Base-by-base conservation (phyloP, 805 yeast species). In the Metschnikowia proteae region DNA sequence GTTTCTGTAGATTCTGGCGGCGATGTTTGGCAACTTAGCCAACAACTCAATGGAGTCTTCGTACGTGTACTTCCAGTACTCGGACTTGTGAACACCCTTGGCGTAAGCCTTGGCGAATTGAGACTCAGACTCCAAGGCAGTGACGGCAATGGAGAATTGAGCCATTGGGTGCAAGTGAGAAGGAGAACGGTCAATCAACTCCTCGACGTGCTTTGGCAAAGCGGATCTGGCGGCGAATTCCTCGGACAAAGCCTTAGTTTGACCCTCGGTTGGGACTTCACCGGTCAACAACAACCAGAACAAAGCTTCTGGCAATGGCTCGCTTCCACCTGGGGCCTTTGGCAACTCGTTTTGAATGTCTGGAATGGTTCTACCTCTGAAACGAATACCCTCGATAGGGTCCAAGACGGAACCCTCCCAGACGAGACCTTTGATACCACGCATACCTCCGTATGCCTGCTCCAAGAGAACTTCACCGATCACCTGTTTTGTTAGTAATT, bases 361-460 rank as follows among this genome's bases (percentile, higher is more conserved):
- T 56, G 82, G 77, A 57, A 86, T 86, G 50, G 91, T 82, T 65
- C 76, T 74, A 49, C 90, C 90, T 68, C 86, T 87, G 76, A 86
- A 86, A 49, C 84, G 80, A 63, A 86, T 86, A 33, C 94, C 94
- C 61, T 80, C 81, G 46, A 80, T 74, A 46, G 92, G 84, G 64
- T 86, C 92, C 57, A 86, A 80, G 39, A 80, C 82, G 10, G 91
- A 84, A 47, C 89, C 83, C 62, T 86, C 90, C 94, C 94, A 86
- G 48, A 84, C 81, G 63, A 86, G 74, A 45, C 86, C 80, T 64
- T 79, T 79, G 65, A 82, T 77, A 46, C 91, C 91, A 64, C 92
- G 78, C 92, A 86, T 86, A 53, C 94, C 92, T 57, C 91, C 91
- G 61, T 73, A 73, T 11, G 64, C 60, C 58, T 36, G 61, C 50